Base-by-base conservation (phyloP, 2,329 filamentous ascomycete genomes). In the Exophiala xenobiotica region DNA sequence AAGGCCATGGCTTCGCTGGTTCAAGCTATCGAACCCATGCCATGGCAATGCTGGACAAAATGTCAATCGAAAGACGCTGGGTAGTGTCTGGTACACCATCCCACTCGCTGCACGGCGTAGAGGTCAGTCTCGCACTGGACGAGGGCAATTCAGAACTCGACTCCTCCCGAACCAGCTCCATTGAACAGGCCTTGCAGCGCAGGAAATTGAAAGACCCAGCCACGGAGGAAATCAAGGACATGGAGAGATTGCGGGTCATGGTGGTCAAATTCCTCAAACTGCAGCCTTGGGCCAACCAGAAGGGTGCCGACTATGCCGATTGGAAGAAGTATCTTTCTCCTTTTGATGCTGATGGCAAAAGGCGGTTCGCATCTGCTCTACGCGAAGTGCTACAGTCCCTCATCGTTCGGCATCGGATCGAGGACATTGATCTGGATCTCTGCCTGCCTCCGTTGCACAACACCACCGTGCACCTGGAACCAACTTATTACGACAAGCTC, bases 41-140 rank as follows among this genome's bases (percentile, higher is more conserved):
- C 24, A 74, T 80, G 4, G 66, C 76, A 12, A 73, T 84, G 6
- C 71, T 82, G 4, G 70, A 78, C 27, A 71, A 76, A 44, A 73
- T 85, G 19, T 68, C 70, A 38, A 66, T 90, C 12, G 85, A 90
- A 40, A 81, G 88, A 14, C 82, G 87, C 7, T 96, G 92, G 92
- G 82, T 95, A 3, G 86, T 96, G 0, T 95, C 88, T 1, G 92
- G 92, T 49, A 97, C 92, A 0, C 92, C 92, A 2, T 90, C 90
- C 0, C 85, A 85, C 56, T 88, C 90, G 7, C 73, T 96, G 0
- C 88, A 90, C 49, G 90, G 91, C 0, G 78, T 90, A 0, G 83
- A 89, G 55, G 74, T 85, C 9, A 80, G 80, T 49, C 64, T 82
- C 20, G 72, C 74, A 2, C 70, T 69, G 2, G 64, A 70, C 51